A percentile compares a stretch with the other conserved stretches of the same genome.
phyloP scores from a whole-genome alignment of 192 early-diverging fungal species.

The Coemansia sp. region DNA sequence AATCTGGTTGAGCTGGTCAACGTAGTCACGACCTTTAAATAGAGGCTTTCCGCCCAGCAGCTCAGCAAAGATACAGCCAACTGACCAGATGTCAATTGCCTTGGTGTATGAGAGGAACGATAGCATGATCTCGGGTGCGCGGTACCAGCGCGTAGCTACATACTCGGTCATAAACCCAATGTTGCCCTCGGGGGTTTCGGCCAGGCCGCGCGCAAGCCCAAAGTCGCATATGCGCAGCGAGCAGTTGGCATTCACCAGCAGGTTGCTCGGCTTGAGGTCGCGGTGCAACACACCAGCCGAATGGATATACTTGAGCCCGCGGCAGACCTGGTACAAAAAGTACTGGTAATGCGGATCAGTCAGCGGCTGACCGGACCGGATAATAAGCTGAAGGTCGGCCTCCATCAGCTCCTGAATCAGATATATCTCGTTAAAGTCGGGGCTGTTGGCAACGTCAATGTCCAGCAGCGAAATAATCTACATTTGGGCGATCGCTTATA shows the following conservation, averaged over 20 bases:
- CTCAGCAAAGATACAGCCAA: conserved; percentile 99
- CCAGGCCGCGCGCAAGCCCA: conserved; percentile 92
- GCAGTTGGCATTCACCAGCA: conserved; percentile 88
- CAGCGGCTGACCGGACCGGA: conserved; percentile 87
- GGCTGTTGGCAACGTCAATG: conserved; percentile 79
- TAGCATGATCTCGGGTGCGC: conserved; percentile 98
- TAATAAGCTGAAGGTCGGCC: conserved; percentile 96
- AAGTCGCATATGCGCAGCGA: conserved; percentile 98
- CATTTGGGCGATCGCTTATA: neutral
- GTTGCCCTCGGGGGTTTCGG: conserved; percentile 73
- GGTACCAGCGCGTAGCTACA: conserved; percentile 99
- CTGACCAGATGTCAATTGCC: conserved; percentile 98
- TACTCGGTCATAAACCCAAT: conserved; percentile 99
- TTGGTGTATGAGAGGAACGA: conserved; percentile 98
- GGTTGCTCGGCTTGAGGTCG: conserved; percentile 94
- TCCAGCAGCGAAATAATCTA: conserved; percentile 92
- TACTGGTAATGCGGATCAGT: conserved; percentile 98
- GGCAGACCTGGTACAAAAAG: conserved; percentile 96
- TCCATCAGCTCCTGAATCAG: conserved; percentile 99
- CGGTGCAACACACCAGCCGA: conserved; percentile 96
- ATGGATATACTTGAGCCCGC: conserved; percentile 98
- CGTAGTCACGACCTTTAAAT: conserved; percentile 95
- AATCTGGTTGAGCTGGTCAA: conserved; percentile 99
- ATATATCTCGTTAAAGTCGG: conserved; percentile 92
- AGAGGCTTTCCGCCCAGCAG: conserved; percentile 88